Conservation (phyloP, 2,329 filamentous ascomycete species). For the Fusarium aywerte region DNA sequence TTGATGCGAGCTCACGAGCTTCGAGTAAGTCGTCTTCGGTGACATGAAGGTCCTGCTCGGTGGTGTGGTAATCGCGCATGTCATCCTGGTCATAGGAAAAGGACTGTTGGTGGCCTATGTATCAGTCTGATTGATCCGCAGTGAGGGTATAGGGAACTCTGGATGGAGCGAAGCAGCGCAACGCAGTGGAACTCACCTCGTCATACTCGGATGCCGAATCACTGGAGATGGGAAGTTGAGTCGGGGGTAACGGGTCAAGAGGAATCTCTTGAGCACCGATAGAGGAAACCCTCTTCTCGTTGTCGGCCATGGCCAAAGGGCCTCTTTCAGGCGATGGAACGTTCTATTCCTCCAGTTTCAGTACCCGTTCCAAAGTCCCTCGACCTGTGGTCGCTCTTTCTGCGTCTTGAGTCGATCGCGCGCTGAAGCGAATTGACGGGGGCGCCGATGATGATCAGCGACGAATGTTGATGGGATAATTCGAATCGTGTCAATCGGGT, state of each 20-base stretch:
- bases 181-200: slow-evolving; percentile 35
- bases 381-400: slow-evolving; percentile 20
- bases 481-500: slow-evolving; percentile 6
- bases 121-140: slow-evolving; percentile 16
- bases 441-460: neutral
- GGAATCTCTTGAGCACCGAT: slow-evolving; percentile 35
- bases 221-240: slow-evolving; percentile 28
- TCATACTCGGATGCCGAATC: slow-evolving; percentile 45
- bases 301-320: slow-evolving; percentile 48
- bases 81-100: slow-evolving; percentile 56
- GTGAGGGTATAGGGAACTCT: neutral
- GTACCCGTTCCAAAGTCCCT: slow-evolving; percentile 8
- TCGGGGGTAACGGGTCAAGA: slow-evolving; percentile 29
- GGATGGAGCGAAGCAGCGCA: slow-evolving; percentile 7
- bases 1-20: slow-evolving; percentile 57
- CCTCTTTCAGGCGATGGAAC: slow-evolving; percentile 32
- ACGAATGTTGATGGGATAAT: neutral
- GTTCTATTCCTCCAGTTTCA: slow-evolving; percentile 39
- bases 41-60: slow-evolving; percentile 57
- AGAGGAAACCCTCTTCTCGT: slow-evolving; percentile 45
- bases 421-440: slow-evolving; percentile 6
- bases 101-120: slow-evolving; percentile 39
- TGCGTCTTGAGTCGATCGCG: slow-evolving; percentile 10
- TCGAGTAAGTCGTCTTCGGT: slow-evolving; percentile 60
- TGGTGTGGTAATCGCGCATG: slow-evolving; percentile 46